Conservation (phyloP, 306 rosid species). For the Vachellia collinsii region DNA sequence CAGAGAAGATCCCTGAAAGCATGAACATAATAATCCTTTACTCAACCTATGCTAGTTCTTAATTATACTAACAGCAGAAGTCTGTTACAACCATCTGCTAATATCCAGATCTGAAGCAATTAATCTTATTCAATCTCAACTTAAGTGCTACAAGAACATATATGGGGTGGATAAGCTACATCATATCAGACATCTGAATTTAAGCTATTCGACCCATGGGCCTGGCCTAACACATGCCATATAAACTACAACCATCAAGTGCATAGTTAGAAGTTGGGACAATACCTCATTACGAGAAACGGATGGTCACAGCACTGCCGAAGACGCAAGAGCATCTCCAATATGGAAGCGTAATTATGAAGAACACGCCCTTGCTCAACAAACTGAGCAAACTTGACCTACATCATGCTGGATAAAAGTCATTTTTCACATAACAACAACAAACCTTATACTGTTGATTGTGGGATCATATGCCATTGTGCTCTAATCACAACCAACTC, state of each 20-base stretch:
- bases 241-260: not conserved
- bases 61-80: slow-evolving; percentile 19
- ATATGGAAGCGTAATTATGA: slow-evolving; percentile 96
- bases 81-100: slow-evolving; percentile 1
- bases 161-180: not conserved
- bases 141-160: not conserved
- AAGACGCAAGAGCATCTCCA: slow-evolving; percentile 96
- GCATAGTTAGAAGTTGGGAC: slow-evolving; percentile 5
- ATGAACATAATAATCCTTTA: slow-evolving; percentile 9
- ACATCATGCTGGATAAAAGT: slow-evolving; percentile 31
- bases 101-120: not conserved
- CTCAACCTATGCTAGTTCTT: slow-evolving; percentile 24
- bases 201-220: not conserved
- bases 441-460: not conserved
- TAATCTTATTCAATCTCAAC: not conserved
- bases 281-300: slow-evolving; percentile 95
- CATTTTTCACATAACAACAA: not conserved
- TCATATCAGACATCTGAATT: not conserved
- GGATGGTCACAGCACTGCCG: slow-evolving; percentile 99
- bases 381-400: slow-evolving; percentile 95
- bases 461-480: not conserved
- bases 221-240: not conserved
- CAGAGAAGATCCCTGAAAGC: not conserved
- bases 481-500: slow-evolving; percentile 1
- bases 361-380: slow-evolving; percentile 98